Evolutionary conservation across 352 stramenopile species (phyloP).

Genomic region (Phytophthora vignae): DNA sequence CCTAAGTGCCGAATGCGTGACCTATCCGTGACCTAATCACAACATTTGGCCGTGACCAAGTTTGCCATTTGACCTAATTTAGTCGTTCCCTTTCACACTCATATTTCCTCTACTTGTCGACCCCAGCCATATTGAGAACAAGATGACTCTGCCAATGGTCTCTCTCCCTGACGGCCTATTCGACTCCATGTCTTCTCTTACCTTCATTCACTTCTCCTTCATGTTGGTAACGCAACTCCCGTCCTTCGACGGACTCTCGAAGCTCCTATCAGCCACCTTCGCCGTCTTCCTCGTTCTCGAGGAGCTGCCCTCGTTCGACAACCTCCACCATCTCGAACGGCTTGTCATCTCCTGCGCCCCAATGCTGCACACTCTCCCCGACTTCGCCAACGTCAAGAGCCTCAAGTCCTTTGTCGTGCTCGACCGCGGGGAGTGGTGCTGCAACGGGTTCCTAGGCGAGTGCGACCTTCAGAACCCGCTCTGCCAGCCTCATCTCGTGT

Average conservation of each 20-base stretch:
- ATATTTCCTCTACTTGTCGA: too few species aligned
- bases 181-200: too few species aligned
- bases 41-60: too few species aligned
- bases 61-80: too few species aligned
- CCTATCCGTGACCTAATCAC: too few species aligned
- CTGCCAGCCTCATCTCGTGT: background rate
- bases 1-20: too few species aligned
- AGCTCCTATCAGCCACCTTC: conserved; percentile 13
- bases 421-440: background rate
- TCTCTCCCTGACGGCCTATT: too few species aligned
- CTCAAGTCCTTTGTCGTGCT: background rate
- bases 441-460: background rate
- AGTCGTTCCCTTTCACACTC: too few species aligned
- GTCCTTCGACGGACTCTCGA: conserved; percentile 25
- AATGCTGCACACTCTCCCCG: background rate
- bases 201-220: conserved; percentile 1
- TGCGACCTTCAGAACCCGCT: background rate
- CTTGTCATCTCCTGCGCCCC: background rate
- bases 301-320: background rate
- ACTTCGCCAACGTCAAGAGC: background rate
- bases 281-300: background rate
- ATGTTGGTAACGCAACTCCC: conserved; percentile 8
- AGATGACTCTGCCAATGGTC: too few species aligned
- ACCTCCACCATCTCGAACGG: background rate
- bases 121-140: too few species aligned